Evolutionary conservation across 2,329 filamentous ascomycete genomes (phyloP).

Genomic region (Apiospora hydei): DNA sequence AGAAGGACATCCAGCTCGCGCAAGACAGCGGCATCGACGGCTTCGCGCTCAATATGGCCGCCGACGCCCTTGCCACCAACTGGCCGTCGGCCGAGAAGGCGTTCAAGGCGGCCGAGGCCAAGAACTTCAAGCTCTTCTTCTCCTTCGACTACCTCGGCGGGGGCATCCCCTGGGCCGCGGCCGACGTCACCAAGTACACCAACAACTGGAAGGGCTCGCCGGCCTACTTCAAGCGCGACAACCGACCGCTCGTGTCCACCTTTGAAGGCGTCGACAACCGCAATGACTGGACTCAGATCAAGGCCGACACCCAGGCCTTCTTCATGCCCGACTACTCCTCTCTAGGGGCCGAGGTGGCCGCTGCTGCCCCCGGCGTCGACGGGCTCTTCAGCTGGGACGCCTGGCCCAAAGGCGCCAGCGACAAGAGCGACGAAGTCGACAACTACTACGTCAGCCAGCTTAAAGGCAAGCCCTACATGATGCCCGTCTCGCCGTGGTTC

Average conservation of each 20-base stretch:
- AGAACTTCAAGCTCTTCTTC: slow-evolving; percentile 47
- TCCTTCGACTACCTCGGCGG: slow-evolving; percentile 49
- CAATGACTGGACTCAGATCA: slow-evolving; percentile 49
- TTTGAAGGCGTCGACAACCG: slow-evolving; percentile 56
- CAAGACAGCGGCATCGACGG: slow-evolving; percentile 48
- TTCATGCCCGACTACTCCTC: slow-evolving; percentile 57
- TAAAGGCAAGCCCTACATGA: slow-evolving; percentile 28
- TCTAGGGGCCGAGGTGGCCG: slow-evolving; percentile 43
- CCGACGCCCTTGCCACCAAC: slow-evolving; percentile 29
- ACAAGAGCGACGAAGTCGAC: slow-evolving; percentile 23
- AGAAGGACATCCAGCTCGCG: slow-evolving; percentile 43
- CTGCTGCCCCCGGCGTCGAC: slow-evolving; percentile 38
- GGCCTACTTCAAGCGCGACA: slow-evolving; percentile 40
- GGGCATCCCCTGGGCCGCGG: slow-evolving; percentile 38
- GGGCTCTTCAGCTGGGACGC: slow-evolving; percentile 38
- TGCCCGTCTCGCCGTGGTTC: slow-evolving; percentile 28
- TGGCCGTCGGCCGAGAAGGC: slow-evolving; percentile 33
- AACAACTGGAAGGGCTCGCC: slow-evolving; percentile 34
- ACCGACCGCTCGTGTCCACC: slow-evolving; percentile 55
- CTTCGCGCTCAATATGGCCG: slow-evolving; percentile 50
- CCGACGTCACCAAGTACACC: slow-evolving; percentile 38
- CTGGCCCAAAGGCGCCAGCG: background rate
- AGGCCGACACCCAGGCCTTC: slow-evolving; percentile 46
- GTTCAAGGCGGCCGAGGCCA: slow-evolving; percentile 37
- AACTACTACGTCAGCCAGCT: slow-evolving; percentile 23